These are phyloP conservation scores for Umbellularia californica DNA, from an alignment of 164 flowering plant genomes.

Conservation along the genomic window DNA sequence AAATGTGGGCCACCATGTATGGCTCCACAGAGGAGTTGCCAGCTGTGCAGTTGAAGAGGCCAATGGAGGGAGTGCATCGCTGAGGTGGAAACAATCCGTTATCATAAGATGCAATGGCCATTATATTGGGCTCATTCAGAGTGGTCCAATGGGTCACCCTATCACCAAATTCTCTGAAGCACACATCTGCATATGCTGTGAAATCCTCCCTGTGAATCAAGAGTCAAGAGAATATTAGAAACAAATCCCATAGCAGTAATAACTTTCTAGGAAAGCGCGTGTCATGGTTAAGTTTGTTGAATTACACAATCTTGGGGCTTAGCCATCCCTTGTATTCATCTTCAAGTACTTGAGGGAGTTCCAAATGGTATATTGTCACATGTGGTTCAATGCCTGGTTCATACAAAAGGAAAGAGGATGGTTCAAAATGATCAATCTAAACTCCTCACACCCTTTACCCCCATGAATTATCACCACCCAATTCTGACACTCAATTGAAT, in stretches of 20 bases:
- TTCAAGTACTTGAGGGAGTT: constrained; percentile 31
- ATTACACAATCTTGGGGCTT: constrained; percentile 28
- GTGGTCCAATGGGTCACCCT: constrained; percentile 52
- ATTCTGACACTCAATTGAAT: too few species aligned
- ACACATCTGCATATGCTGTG: constrained; percentile 11
- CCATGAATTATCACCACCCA: too few species aligned
- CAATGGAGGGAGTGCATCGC: constrained; percentile 38
- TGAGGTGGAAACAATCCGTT: constrained; percentile 31
- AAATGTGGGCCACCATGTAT: constrained; percentile 36
- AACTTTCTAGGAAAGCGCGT: not conserved
- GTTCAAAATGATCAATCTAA: too few species aligned
- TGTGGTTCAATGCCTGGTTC: constrained; percentile 29
- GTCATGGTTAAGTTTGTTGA: not conserved
- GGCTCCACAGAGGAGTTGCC: constrained; percentile 58
- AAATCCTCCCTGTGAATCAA: constrained; percentile 10
- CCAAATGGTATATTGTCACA: constrained; percentile 24
- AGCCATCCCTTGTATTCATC: constrained; percentile 33
- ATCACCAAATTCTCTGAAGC: constrained; percentile 41
- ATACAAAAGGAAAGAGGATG: not conserved
- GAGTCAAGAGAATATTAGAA: not conserved
- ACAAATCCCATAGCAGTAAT: not conserved
- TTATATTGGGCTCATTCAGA: constrained; percentile 42
- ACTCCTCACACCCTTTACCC: too few species aligned
- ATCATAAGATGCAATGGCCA: constrained; percentile 31
- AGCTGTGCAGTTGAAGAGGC: constrained; percentile 20